Percentiles rank a stretch among this genome's conserved stretches.
These are phyloP conservation scores for Sporisorium iseilematis-ciliati DNA, from an alignment of 1,284 basidiomycete genomes.

Conservation along the genomic window DNA sequence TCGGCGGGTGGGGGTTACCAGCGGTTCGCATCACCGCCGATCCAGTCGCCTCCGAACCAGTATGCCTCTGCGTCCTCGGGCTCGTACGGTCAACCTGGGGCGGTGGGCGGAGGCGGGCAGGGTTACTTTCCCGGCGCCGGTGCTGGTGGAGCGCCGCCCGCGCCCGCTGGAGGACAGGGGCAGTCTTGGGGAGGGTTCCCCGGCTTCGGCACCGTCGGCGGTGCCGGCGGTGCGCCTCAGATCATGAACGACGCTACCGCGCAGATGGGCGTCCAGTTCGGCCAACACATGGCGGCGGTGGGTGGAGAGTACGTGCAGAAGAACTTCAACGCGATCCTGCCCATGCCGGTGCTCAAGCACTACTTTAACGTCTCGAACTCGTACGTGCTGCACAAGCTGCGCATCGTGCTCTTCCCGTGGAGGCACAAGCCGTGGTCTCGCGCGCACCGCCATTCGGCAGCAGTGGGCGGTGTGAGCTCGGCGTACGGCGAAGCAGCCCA, in stretches of 20 bases:
- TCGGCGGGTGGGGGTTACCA: constrained; percentile 44
- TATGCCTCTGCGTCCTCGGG: constrained; percentile 12
- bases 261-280: constrained; percentile 95
- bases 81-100: constrained; percentile 19
- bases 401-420: constrained; percentile 95
- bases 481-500: constrained; percentile 31
- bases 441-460: constrained; percentile 53
- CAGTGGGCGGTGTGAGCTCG: constrained; percentile 24
- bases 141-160: constrained; percentile 5
- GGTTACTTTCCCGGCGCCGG: constrained; percentile 27
- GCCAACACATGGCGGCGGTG: constrained; percentile 88
- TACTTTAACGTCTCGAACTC: constrained; percentile 97
- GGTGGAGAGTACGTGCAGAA: constrained; percentile 96
- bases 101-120: too few relatives aligned
- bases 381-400: constrained; percentile 91
- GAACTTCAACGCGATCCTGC: constrained; percentile 73
- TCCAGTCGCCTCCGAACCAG: constrained; percentile 34
- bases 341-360: constrained; percentile 78
- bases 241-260: constrained; percentile 90
- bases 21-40: constrained; percentile 50
- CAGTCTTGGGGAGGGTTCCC: constrained; percentile 32
- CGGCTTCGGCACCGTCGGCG: constrained; percentile 26
- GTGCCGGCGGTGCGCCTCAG: constrained; percentile 31
- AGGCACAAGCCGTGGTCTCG: constrained; percentile 74
- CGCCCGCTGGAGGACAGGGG: constrained; percentile 14